Conservation (phyloP, 192 early-diverging fungal genomes). For the Coemansia sp. region DNA sequence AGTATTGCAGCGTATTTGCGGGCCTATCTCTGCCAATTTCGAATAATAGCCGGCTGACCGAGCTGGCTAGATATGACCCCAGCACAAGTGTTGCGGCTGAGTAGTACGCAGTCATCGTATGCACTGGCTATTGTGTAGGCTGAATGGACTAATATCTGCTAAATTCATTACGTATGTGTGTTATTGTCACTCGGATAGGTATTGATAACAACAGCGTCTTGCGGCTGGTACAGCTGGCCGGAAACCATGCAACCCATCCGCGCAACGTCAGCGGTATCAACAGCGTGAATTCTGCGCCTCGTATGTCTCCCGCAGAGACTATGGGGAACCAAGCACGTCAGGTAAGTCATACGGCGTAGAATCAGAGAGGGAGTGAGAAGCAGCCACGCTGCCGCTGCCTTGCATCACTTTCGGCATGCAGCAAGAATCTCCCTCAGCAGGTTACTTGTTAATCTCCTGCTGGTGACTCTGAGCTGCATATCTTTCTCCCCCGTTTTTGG, state of each 20-base stretch:
- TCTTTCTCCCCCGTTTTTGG: not conserved
- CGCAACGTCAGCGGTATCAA: constrained; percentile 32
- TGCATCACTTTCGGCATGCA: constrained; percentile 2
- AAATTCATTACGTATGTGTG: not conserved
- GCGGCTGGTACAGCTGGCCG: constrained; percentile 38
- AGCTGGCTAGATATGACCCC: not conserved
- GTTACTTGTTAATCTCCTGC: not conserved
- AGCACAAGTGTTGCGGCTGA: not conserved
- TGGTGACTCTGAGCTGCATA: constrained; percentile 4
- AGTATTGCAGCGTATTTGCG: constrained; percentile 6
- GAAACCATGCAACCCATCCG: constrained; percentile 8
- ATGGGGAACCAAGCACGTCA: constrained; percentile 30
- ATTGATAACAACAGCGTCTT: constrained; percentile 22
- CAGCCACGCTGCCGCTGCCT: constrained; percentile 1
- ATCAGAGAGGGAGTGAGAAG: not conserved
- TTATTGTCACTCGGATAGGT: constrained; percentile 7
- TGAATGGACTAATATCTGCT: not conserved
- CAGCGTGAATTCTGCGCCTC: constrained; percentile 14
- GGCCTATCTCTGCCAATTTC: not conserved
- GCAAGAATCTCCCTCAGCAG: not conserved
- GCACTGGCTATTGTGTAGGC: not conserved
- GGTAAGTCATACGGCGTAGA: constrained; percentile 27
- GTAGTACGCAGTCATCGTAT: not conserved
- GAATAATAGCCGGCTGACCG: not conserved
- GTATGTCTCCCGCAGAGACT: constrained; percentile 2